Evolutionary conservation across 1,139 yeast genomes (phyloP), one percentile per base, ranked within the genome.

Genomic region (Saccharomyces hybrid): DNA sequence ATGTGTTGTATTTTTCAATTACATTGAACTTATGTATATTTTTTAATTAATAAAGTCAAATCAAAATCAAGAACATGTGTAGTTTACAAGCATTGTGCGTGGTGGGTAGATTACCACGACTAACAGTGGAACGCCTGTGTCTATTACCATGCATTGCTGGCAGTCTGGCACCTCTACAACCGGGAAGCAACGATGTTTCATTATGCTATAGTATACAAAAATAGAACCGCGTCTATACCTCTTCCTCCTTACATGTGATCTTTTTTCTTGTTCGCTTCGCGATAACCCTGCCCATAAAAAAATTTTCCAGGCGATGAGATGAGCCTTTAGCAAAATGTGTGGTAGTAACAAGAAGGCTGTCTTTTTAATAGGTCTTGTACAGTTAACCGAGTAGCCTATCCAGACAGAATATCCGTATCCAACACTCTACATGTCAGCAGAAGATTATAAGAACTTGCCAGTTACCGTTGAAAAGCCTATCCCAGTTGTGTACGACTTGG

Each of bases 391-490:
- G 24, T 9, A 7, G n/a, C 24, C 8, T 4, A 38, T 3, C 44
- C 24, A 38, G 44, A 16, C 12, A 38, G n/a, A 5, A 38, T 16
- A 38, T 38, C 8, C 42, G 19, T 32, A 38, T 38, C 5, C 6
- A 16, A n/a, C 12, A 38, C 16, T 38, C 12, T 38, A 16, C 7
- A 38, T 38, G 44, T 38, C 44, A 38, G 44, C 59, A n/a, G 59
- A 56, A 28, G 64, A 68, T 48, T 65, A 63, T 51, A 64, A 66
- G 51, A 59, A 57, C 42, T 59, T 68, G 68, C 86, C 96, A 9
- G 91, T 88, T 29, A 84, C 90, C 29, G 97, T 91, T 28, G 93
- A 88, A 50, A 90, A 90, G 72, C 86, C 86, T 26, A 88, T 90
- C 58, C 96, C 97, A 49, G 91, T 86, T 54, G 77, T 83, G 8